Evolutionary conservation across 1,284 basidiomycete species (phyloP).

Genomic region (Ganoderma lingzhi): DNA sequence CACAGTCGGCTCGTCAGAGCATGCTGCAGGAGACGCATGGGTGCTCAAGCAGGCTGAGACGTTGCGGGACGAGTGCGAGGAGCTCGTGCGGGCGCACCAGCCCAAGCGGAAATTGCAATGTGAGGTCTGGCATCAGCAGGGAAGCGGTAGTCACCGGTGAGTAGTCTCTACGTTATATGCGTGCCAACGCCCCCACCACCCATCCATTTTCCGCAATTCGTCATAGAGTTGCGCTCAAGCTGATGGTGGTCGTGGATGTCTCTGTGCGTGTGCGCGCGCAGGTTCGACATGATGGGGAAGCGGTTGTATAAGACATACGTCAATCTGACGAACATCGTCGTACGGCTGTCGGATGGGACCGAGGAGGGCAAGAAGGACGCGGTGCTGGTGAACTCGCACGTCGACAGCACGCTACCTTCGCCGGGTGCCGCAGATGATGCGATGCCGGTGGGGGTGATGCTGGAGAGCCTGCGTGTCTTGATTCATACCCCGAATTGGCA

Average conservation of each 20-base stretch:
- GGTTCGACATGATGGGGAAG: constrained; percentile 87
- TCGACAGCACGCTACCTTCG: constrained; percentile 84
- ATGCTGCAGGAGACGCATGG: constrained; percentile 88
- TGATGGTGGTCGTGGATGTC: background rate
- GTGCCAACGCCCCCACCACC: background rate
- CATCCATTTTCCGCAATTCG: background rate
- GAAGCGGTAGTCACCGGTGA: constrained; percentile 87
- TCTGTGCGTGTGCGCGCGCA: constrained; percentile 38
- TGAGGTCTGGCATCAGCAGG: constrained; percentile 88
- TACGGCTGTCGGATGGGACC: constrained; percentile 88
- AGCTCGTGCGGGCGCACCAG: constrained; percentile 53
- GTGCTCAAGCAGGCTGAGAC: constrained; percentile 74
- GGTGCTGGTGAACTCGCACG: constrained; percentile 89
- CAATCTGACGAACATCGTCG: constrained; percentile 87
- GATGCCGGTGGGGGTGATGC: constrained; percentile 89
- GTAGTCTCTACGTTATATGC: background rate
- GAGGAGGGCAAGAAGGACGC: constrained; percentile 79
- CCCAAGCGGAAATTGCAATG: constrained; percentile 75
- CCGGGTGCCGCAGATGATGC: constrained; percentile 93
- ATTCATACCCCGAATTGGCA: constrained; percentile 77
- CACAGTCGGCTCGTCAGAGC: constrained; percentile 91
- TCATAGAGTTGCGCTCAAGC: background rate
- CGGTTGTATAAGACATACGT: constrained; percentile 93
- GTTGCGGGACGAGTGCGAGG: constrained; percentile 69
- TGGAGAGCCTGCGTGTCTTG: constrained; percentile 88